Base-by-base conservation (phyloP, 2,329 filamentous ascomycete species). In the Fusarium scirpi region DNA sequence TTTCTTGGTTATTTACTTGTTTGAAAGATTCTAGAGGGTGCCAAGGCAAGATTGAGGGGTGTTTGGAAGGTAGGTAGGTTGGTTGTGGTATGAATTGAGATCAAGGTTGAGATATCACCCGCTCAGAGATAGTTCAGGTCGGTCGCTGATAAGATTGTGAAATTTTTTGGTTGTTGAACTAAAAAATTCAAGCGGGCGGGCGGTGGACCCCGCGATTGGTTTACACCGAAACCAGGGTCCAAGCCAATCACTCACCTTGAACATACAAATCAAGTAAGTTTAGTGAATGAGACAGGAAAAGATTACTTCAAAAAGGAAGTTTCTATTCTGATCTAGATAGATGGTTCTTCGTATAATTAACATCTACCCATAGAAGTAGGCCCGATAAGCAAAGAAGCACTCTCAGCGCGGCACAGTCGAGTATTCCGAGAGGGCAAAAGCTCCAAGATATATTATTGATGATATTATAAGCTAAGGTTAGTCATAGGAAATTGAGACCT, bases 101-200 rank as follows among this genome's bases (percentile, higher is more conserved):
- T 58, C 41, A 54, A 70, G 52, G 57, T 51, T 62, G 62, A 34
- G 51, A 53, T 53, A 53, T 53, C 46, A 43, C 30, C 60, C 47
- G 41, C 43, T 69, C 22, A 47, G 53, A 58, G 49, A 53, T 53
- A 58, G 44, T 48, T 46, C n/a, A 45, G 27, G 40, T 41, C 56
- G 62, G 69, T 71, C 44, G 54, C 54, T 58, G 77, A 78, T 78
- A 78, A 78, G 77, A 78, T 77, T 76, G 72, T 72, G 67, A 76
- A 78, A 78, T 76, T 70, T 78, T 78, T 78, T 71, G 51, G 52
- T 60, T 58, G 44, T 59, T 48, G 59, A 58, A 71, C 63, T 69
- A 70, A 77, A 77, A 77, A 77, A 67, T 71, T 63, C 45, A 47
- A 65, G 71, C 63, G 38, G 38, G 20, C 4, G 38, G 34, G 29